Evolutionary conservation across 1,139 yeast species (phyloP), one percentile per base, ranked within the genome.

Genomic region (Tardiomyces depauwii): DNA sequence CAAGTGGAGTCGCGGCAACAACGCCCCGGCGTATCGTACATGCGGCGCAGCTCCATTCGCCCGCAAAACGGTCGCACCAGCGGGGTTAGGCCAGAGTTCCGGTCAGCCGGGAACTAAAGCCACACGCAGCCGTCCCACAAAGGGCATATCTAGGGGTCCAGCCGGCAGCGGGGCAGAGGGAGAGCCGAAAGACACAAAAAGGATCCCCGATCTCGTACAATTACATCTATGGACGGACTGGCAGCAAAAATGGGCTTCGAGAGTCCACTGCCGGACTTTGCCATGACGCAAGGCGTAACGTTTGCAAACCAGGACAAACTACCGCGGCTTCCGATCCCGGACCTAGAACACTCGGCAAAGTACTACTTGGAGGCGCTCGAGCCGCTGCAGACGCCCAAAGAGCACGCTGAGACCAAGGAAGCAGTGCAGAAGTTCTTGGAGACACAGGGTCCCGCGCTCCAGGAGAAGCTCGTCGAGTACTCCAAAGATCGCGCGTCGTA

Each of bases 261-360:
- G 16, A 30, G 36, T 10, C 36, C 36, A 11, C 16, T 30, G 5
- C 36, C 36, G 5, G 36, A 30, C 36, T 14, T 13, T 14, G 39
- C 39, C 39, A 36, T 36, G 39, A n/a, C 39, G 19, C 19, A 36
- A 13, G 50, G 50, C 19, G 45, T 53, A 42, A 80, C 88, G 2
- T 82, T 69, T 57, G 73, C 74, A 44, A 67, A 68, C 58, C 91
- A 82, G 61, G 75, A 71, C 48, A 64, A 70, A 47, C 69, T 82
- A 49, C 65, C 71, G 48, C 80, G 78, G 60, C 70, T 87, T 33
- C 96, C 96, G 14, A 84, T 87, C 43, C 96, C 96, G 1, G 76
- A 78, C 39, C 68, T 87, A 48, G 67, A 71, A 40, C 77, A 77
- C 47, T 81, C 95, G 1, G 76, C 91, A 56, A 58, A 67, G 23